These are phyloP conservation scores for Arthrocladium fulminans DNA, from an alignment of 2,329 filamentous ascomycete species.

Conservation along the genomic window DNA sequence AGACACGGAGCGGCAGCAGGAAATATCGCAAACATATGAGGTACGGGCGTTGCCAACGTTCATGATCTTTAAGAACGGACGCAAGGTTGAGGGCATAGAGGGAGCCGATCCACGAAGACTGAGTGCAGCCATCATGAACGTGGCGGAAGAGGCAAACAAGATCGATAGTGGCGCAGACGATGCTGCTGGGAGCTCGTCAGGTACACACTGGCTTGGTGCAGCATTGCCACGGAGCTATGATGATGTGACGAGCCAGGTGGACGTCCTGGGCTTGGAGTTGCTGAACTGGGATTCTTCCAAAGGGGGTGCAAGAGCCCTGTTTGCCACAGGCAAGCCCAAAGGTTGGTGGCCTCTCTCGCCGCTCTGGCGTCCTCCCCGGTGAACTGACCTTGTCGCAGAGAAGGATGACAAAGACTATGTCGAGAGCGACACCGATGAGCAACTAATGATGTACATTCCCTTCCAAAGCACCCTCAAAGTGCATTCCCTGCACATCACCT, in stretches of 20 bases:
- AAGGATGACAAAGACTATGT: conserved; percentile 66
- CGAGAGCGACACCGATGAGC: conserved; percentile 93
- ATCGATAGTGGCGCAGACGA: conserved; percentile 35
- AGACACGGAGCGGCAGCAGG: conserved; percentile 67
- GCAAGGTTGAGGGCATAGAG: conserved; percentile 57
- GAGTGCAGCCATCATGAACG: conserved; percentile 59
- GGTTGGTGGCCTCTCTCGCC: conserved; percentile 28
- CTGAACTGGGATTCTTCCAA: conserved; percentile 75
- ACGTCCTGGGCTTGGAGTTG: conserved; percentile 71
- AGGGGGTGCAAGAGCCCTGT: conserved; percentile 63
- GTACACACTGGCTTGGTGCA: conserved; percentile 61
- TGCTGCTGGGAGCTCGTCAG: conserved; percentile 31
- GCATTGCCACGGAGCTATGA: conserved; percentile 68
- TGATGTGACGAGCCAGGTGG: conserved; percentile 75
- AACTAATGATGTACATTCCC: conserved; percentile 84
- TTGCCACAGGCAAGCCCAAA: conserved; percentile 57
- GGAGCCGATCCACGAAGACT: conserved; percentile 67
- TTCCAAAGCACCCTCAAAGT: conserved; percentile 84
- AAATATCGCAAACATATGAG: conserved; percentile 63
- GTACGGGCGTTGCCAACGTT: conserved; percentile 84
- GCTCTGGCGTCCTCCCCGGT: not conserved
- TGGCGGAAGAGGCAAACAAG: conserved; percentile 54
- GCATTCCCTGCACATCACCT: conserved; percentile 80
- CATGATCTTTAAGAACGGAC: conserved; percentile 69
- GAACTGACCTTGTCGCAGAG: conserved; percentile 39